Evolutionary conservation across 768 basidiomycete genomes (phyloP).

Genomic region (Pleurotus pulmonarius): DNA sequence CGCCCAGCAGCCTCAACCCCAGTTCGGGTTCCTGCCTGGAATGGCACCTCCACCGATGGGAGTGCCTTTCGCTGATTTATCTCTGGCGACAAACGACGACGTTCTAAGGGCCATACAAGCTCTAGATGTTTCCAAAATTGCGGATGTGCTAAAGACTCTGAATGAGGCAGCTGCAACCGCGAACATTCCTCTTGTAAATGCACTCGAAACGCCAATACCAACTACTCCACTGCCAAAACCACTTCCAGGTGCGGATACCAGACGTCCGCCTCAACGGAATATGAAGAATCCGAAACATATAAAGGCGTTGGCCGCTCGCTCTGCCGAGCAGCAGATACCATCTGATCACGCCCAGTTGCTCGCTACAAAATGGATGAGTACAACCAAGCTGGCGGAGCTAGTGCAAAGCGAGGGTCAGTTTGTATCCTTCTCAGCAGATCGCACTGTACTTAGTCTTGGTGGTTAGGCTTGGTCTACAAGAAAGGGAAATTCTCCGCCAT

Average conservation of each 20-base stretch:
- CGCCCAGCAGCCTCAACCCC: conserved; percentile 15
- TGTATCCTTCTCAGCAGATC: background rate
- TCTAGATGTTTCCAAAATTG: conserved; percentile 69
- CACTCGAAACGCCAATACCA: conserved; percentile 18
- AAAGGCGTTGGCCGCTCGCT: background rate
- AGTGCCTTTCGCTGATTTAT: conserved; percentile 31
- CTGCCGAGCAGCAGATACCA: conserved; percentile 35
- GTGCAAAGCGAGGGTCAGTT: conserved; percentile 61
- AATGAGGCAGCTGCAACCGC: conserved; percentile 52
- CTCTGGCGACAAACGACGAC: conserved; percentile 63
- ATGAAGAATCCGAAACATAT: conserved; percentile 3
- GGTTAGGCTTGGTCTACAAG: conserved; percentile 75
- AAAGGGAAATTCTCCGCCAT: conserved; percentile 84
- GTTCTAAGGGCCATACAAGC: conserved; percentile 71
- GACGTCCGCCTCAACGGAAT: conserved; percentile 8
- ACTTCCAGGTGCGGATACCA: conserved; percentile 38
- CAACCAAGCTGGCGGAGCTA: conserved; percentile 64
- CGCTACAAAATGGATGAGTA: conserved; percentile 76
- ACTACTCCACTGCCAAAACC: conserved; percentile 36
- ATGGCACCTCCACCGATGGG: conserved; percentile 16
- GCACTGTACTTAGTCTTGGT: conserved; percentile 3
- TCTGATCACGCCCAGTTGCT: conserved; percentile 64
- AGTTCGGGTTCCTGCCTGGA: background rate
- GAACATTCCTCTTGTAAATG: conserved; percentile 27
- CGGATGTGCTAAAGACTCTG: conserved; percentile 60